A percentile compares a stretch with the other conserved stretches of the same genome.
phyloP scores from a whole-genome alignment of 495 filamentous ascomycete genomes.

The Xylaria bambusicola region DNA sequence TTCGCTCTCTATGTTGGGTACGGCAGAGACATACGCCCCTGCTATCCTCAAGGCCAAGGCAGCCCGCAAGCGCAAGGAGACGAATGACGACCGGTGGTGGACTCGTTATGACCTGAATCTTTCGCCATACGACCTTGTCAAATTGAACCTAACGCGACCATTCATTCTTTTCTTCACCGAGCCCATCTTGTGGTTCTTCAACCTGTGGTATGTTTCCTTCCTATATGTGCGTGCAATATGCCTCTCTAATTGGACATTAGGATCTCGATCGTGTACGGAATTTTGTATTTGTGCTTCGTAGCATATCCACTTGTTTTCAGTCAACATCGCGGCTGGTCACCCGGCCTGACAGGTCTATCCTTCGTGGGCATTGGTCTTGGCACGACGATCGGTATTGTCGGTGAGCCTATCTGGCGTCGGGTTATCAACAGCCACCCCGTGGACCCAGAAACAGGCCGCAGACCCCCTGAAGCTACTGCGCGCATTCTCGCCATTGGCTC shows the following conservation, averaged over 20 bases:
- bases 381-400: conserved; percentile 62
- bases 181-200: conserved; percentile 85
- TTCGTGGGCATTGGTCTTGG: conserved; percentile 83
- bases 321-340: conserved; percentile 70
- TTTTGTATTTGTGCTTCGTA: conserved; percentile 85
- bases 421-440: conserved; percentile 69
- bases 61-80: conserved; percentile 68
- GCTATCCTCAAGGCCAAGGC: conserved; percentile 70
- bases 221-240: no score
- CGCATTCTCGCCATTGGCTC: conserved; percentile 70
- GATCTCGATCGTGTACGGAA: conserved; percentile 61
- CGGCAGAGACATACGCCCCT: conserved; percentile 80
- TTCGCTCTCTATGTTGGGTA: conserved; percentile 50
- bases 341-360: conserved; percentile 70
- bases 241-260: no score
- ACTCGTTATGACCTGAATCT: conserved; percentile 70
- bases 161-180: conserved; percentile 79
- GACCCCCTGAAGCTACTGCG: conserved; percentile 73
- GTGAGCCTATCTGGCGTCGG: conserved; percentile 70
- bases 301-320: conserved; percentile 81
- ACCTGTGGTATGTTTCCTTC: conserved; percentile 55
- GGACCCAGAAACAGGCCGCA: conserved; percentile 68
- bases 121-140: conserved; percentile 50
- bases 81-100: conserved; percentile 74
- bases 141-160: conserved; percentile 72